Evolutionary conservation across 768 basidiomycete genomes (phyloP), one percentile per base, ranked within the genome.

Genomic region (Phlegmacium glaucopus): DNA sequence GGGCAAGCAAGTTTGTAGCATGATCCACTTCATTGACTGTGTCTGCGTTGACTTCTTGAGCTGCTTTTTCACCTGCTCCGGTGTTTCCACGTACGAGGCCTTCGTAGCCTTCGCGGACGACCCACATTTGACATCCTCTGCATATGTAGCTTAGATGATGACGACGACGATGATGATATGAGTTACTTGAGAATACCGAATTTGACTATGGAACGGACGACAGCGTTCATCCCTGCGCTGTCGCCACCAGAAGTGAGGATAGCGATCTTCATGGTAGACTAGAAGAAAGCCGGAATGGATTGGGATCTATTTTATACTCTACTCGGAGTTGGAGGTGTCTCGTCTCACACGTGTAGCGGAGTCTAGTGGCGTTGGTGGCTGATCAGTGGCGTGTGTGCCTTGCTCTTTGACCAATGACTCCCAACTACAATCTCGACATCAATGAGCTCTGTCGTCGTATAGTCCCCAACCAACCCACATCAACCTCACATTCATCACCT

Each of bases 71-170:
- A 12, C 47, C 53, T 25, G 58, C 52, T 22, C 76, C 72, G 3
- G 71, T 62, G 66, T 94, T 98, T n/a, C 96, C 96, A 48, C 87
- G 81, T 9, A 99, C 94, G 50, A 98, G 85, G 17, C 96, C 96
- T 64, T 98, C 94, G 72, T 97, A 99, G 32, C 96, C 96, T 70
- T 99, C 96, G 30, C 96, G 89, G 49, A 99, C 90, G 52, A 98
- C 84, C 77, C 85, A 99, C 11, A 90, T 86, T 65, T 98, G 91
- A 66, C 94, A 98, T 29, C 93, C 94, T 70, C 96, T 95, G 59
- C 7, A 44, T 29, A 40, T 12, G 39, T 27, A 39, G 41, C 50
- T 37, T 34, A 34, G 16, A 27, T 17, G 9, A 22, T 32, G n/a
- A 30, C 17, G 36, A 45, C 22, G 26, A 12, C 32, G 17, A 45